Evolutionary conservation across 2,329 filamentous ascomycete species (phyloP), one percentile per base, ranked within the genome.

Genomic region (Amesomyces nigricolor): DNA sequence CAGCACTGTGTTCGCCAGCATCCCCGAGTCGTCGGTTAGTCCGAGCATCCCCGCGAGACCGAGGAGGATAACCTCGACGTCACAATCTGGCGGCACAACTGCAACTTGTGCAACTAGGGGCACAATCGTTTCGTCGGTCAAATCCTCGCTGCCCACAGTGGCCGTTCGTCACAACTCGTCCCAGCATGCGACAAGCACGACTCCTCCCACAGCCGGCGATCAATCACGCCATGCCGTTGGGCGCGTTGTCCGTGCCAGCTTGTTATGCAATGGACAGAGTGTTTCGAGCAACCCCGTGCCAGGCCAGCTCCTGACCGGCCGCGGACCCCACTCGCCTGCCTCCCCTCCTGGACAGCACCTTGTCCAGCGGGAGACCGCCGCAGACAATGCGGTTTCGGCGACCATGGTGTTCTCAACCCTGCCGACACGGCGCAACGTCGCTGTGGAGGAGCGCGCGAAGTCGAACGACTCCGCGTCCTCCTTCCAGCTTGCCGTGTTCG

Each of bases 401-500:
- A 57, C 58, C 42, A 54, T 43, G 29, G 26, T 53, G 50, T 26
- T 51, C 60, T 58, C 62, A 55, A 63, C 60, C 53, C 51, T 57
- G 58, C 63, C 62, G 56, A 58, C 60, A 29, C 61, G 59, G 59
- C 53, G 53, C 44, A 54, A 49, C 53, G 30, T 53, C 22, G 56
- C 54, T 50, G 62, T 49, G 48, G 55, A 37, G 54, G 35, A 26
- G 22, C 22, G 6, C 19, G 50, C 29, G 44, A 54, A 54, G 52
- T 17, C 29, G 11, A 37, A 22, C 9, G 1, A 35, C 32, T 32
- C 47, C 35, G 29, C 49, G 14, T 19, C 47, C 44, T 52, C 58
- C 54, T 58, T 58, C 57, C 60, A 57, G 53, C 58, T 66, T 60
- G 58, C 59, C 59, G 61, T 59, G 50, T 40, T 63, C 50, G 59